These are phyloP conservation scores for Penicillium rolfsii DNA, from an alignment of 2,329 filamentous ascomycete genomes.

Conservation along the genomic window DNA sequence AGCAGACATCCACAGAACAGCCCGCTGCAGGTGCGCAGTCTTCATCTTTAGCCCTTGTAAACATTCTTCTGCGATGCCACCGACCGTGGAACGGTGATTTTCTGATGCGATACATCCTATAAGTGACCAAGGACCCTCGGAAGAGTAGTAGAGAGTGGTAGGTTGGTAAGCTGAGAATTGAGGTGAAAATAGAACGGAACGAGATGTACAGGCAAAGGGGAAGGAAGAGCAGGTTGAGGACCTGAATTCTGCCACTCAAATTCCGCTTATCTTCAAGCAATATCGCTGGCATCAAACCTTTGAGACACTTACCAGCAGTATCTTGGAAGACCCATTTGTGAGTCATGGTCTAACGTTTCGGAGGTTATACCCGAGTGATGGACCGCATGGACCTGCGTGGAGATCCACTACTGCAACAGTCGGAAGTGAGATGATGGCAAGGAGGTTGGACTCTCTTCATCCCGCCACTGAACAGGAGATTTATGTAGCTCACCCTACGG, in stretches of 20 bases:
- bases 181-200: neutral
- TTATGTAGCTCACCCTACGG: too few species aligned
- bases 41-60: neutral
- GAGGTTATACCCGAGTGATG: constrained; percentile 9
- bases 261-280: neutral
- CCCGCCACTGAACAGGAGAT: neutral
- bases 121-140: neutral
- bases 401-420: constrained; percentile 11
- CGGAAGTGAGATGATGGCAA: neutral
- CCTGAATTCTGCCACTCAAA: neutral
- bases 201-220: too few species aligned
- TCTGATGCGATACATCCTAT: neutral
- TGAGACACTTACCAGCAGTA: neutral
- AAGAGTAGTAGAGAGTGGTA: neutral
- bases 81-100: neutral
- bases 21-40: neutral
- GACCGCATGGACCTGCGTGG: constrained; percentile 9
- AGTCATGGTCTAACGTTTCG: constrained; percentile 8
- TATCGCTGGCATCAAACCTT: neutral
- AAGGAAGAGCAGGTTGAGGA: neutral
- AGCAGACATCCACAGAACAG: neutral
- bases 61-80: neutral
- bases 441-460: neutral
- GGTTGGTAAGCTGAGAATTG: neutral
- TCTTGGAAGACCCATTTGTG: neutral